Conservation (phyloP, 768 basidiomycete genomes). For the Pleurotus djamor region DNA sequence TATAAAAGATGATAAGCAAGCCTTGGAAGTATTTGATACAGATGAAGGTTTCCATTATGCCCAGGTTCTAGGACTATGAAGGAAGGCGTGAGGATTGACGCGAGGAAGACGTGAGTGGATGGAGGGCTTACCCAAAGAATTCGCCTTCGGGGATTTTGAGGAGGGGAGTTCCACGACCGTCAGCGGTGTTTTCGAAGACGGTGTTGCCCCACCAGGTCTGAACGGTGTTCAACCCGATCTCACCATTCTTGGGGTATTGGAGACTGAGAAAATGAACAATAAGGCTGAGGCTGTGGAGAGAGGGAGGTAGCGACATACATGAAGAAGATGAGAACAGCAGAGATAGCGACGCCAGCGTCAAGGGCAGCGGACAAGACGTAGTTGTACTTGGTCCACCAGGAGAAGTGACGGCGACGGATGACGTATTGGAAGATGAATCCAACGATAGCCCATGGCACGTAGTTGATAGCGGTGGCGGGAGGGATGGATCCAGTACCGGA, state of each 20-base stretch:
- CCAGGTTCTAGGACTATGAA: constrained; percentile 3
- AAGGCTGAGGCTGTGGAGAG: constrained; percentile 10
- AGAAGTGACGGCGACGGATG: constrained; percentile 57
- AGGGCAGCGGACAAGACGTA: constrained; percentile 58
- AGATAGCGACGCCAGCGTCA: constrained; percentile 50
- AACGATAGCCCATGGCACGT: constrained; percentile 63
- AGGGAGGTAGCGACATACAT: background rate
- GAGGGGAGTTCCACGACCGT: constrained; percentile 35
- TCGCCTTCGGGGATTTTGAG: constrained; percentile 18
- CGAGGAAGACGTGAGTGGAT: background rate
- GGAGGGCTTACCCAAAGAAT: constrained; percentile 28
- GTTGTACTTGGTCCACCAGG: constrained; percentile 72
- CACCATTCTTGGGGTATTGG: constrained; percentile 10
- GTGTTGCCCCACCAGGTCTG: constrained; percentile 16
- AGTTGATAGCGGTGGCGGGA: constrained; percentile 67
- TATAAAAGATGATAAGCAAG: background rate
- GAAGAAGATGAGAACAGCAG: constrained; percentile 31
- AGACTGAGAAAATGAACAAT: background rate
- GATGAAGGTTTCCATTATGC: background rate
- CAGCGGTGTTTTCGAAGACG: constrained; percentile 36
- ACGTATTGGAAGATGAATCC: constrained; percentile 67
- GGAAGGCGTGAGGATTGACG: background rate
- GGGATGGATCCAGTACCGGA: constrained; percentile 60
- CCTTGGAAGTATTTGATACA: no score
- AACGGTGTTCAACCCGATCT: constrained; percentile 1